Evolutionary conservation across 2,329 filamentous ascomycete species (phyloP), one percentile per base, ranked within the genome.

Genomic region (Cyphellophora attinorum): DNA sequence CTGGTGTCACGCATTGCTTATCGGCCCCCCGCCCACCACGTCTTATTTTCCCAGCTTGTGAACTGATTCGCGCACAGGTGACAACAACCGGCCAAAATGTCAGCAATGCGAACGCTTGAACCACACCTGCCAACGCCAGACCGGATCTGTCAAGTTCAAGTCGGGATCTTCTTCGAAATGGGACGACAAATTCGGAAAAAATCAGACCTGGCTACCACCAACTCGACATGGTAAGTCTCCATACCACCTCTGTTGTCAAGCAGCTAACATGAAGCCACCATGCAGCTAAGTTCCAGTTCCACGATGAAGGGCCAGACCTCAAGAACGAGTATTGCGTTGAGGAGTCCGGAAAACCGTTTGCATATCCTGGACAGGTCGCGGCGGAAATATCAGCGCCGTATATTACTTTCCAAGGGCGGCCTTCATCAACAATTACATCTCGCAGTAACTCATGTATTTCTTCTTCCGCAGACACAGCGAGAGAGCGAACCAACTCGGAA

Each of bases 121-220:
- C 10, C 39, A 43, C 27, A 43, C 19, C 21, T 49, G 46, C 27
- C 38, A 35, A 34, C 39, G 46, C 33, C 41, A 36, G 12, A 44
- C 44, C 23, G 41, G 42, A 29, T 45, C 42, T 30, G 36, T 45
- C 36, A 49, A 47, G 33, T 49, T 47, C 29, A 42, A 45, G 13
- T 37, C 43, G 21, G 46, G 46, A n/a, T 49, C 46, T 28, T 47
- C 41, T 31, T 42, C 45, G 11, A 44, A 42, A 34, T 49, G 47
- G 27, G 46, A 49, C 33, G 42, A 39, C 23, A 41, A 33, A 19
- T 49, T 49, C 32, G 30, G 44, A 30, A 47, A 46, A 35, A 38
- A 47, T 34, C 46, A 49, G 34, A 37, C 44, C 37, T 49, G 46
- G 46, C 34, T 49, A 23, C 40, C 42, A 32, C 45, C 46, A 27